Base-by-base conservation (phyloP, 202 grass and related monocot species). In the Setaria viridis region DNA sequence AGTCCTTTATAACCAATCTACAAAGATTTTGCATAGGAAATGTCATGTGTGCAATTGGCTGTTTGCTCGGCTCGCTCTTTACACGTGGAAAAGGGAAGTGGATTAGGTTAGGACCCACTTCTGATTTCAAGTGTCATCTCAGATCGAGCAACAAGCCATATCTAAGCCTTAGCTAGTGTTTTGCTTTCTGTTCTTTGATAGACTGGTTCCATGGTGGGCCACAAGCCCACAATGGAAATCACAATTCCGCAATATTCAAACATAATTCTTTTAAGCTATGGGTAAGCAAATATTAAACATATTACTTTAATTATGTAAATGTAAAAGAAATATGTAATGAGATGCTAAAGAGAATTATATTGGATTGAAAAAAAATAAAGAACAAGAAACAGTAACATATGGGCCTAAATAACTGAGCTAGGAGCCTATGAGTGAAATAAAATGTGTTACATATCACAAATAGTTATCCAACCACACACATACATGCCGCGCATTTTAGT, bases 41-140 rank as follows among this genome's bases (percentile, higher is more conserved):
- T 30, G 42, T 62, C 21, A 5, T 12, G 21, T 29, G 20, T 47
- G 20, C 67, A 14, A 11, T 2, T 47, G 25, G 67, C 42, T 70
- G 10, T 11, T 46, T 47, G 42, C 41, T 47, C 19, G 1, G 41
- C 20, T 46, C 2, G 42, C 67, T 70, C 67, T 70, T 47, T 48
- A 71, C 68, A 71, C 68, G 6, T 71, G 68, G n/a, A 48, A 48
- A 71, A 13, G 42, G 42, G 11, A 11, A 71, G 42, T 71, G 68
- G 42, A 29, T 71, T 48, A 25, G 68, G 68, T 47, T 71, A 14
- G 43, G 68, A 29, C 42, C 68, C 11, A 71, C 43, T 48, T 29
- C n/a, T 48, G 67, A 48, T 71, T 48, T 29, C 42, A 14, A 48
- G 68, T 71, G 68, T 29, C 68, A 30, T 46, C 41, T 70, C 41